Conservation (phyloP, 306 rosid genomes). For the Aeschynomene evenia region DNA sequence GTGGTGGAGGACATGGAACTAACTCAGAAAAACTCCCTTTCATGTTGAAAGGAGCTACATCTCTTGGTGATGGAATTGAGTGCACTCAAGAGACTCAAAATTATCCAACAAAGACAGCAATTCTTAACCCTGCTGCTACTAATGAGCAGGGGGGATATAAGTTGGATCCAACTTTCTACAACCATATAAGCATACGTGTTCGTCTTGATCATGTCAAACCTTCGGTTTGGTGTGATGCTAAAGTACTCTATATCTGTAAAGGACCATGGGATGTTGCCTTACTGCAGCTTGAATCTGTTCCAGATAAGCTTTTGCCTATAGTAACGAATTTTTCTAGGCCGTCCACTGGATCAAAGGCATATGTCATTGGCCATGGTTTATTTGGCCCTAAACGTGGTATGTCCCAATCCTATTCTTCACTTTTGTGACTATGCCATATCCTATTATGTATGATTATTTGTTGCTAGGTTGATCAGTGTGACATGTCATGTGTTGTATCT, state of each 20-base stretch:
- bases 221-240: slow-evolving; percentile 84
- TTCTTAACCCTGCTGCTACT: slow-evolving; percentile 34
- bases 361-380: slow-evolving; percentile 84
- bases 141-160: slow-evolving; percentile 40
- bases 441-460: slow-evolving; percentile 5
- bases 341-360: slow-evolving; percentile 72
- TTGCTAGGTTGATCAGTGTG: neutral
- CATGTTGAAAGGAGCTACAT: slow-evolving; percentile 31
- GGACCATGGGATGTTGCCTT: slow-evolving; percentile 95
- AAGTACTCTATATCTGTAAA: slow-evolving; percentile 69
- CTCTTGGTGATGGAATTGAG: slow-evolving; percentile 30
- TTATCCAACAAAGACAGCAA: slow-evolving; percentile 20
- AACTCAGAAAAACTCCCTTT: slow-evolving; percentile 32
- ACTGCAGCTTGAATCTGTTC: slow-evolving; percentile 69
- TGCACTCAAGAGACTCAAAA: slow-evolving; percentile 36
- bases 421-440: neutral
- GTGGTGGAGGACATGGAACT: slow-evolving; percentile 41
- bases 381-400: slow-evolving; percentile 93
- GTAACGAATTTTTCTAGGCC: slow-evolving; percentile 59
- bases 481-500: neutral
- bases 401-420: slow-evolving; percentile 4
- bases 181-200: slow-evolving; percentile 58
- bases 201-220: slow-evolving; percentile 76
- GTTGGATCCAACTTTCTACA: slow-evolving; percentile 34
- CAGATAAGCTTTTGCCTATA: slow-evolving; percentile 69